Base-by-base conservation (phyloP, 345 rosid genomes). In the Syzygium aromaticum region DNA sequence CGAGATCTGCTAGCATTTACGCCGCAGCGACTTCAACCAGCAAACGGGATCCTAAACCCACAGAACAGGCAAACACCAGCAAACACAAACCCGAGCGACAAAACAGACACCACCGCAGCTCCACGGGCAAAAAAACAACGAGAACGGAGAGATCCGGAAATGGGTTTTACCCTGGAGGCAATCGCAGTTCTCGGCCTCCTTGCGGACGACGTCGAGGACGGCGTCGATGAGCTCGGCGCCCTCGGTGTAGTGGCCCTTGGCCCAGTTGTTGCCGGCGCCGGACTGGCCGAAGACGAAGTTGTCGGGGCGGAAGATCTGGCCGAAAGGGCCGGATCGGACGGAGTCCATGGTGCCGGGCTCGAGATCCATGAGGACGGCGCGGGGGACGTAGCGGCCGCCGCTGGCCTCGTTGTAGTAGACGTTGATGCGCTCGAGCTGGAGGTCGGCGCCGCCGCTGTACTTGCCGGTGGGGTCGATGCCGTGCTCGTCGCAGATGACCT, bases 301-400 rank as follows among this genome's bases (percentile, higher is more conserved):
- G 88, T 86, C 88, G 85, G 88, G 88, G 73, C 88, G 57, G 85
- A 86, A 86, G 88, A 86, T 86, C 88, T 86, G 88, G 73, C 88
- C 88, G 30, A 86, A 86, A 5, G 88, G 88, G 3, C 88, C 88
- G 53, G 88, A 86, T 86, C 88, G 40, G 73, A 86, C 54, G 85
- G 88, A 86, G 51, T 86, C 85, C 88, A 86, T 86, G 54, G 88
- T 86, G 85, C 88, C 88, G 53, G 88, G 88, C 88, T 86, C 88
- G 54, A 86, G 88, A 80, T 86, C 88, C 88, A 86, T 86, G 88
- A 86, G 88, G 85, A 86, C 88, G 85, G 88, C 88, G 88, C 88
- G 88, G 67, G 88, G 88, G 73, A 86, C 88, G 88, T 53, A 86
- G 38, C 88, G 38, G 17, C 88, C 88, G 46, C 88, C 88, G 88